Evolutionary conservation across 2,329 filamentous ascomycete genomes (phyloP), one percentile per base, ranked within the genome.

Genomic region (Cladorrhinum sp.): DNA sequence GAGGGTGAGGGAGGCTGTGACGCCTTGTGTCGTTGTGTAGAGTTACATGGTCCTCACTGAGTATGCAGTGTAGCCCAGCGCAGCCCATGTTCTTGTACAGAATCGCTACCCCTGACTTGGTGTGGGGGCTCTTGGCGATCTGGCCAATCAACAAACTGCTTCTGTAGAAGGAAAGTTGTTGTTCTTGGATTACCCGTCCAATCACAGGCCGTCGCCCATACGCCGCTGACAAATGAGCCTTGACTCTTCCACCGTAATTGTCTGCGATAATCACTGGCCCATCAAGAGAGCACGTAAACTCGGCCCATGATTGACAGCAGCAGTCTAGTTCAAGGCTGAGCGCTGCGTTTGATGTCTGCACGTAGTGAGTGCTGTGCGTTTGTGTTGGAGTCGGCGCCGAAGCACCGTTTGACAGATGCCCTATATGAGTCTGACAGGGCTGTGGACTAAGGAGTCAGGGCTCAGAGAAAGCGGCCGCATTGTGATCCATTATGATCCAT

Each of bases 121-220:
- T 48, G 24, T 12, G 12, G 24, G 25, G 38, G n/a, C 36, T 45
- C 13, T 25, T 48, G 38, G 18, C 27, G 23, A 32, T 16, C 38
- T 18, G 38, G 49, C 53, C 53, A 56, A 56, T 56, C 53, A 56
- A 4, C 6, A 25, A 20, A 20, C 38, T 13, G 23, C 36, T 56
- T 56, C 53, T 56, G 53, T 48, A 56, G 53, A 56, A 27, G 53
- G 53, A 56, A 56, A 45, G 16, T 45, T 24, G 38, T 45, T 29
- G 24, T 56, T n/a, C 53, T 56, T 56, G 53, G 53, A 16, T 20
- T 4, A 48, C 24, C 38, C 20, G 24, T 13, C 53, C 53, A 56
- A 56, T 49, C 22, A 49, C 22, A 38, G 24, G 22, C 29, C 53
- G 27, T 22, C 22, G 20, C 32, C 20, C 29, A n/a, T 25, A 6